Evolutionary conservation across 2,329 filamentous ascomycete species (phyloP), one percentile per base, ranked within the genome.

Genomic region (Fusarium domesticum): DNA sequence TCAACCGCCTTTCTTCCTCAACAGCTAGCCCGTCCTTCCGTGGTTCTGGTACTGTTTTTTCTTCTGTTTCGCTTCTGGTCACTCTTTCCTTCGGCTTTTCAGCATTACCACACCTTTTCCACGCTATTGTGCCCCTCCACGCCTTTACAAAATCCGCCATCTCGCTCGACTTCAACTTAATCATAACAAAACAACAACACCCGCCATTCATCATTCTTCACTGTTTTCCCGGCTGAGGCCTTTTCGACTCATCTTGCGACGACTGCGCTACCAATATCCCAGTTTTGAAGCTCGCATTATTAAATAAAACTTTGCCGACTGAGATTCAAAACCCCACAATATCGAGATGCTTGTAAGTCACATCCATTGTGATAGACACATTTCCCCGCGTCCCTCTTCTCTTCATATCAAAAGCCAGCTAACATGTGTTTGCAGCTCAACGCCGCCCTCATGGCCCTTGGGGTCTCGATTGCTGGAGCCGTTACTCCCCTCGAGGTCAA

Each of bases 401-500:
- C 18, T 34, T 15, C 18, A 16, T n/a, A 20, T 37, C 32, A 30
- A 34, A 25, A n/a, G 16, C 31, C 18, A 14, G 48, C 51, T 60
- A 20, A 58, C 47, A 50, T 39, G 19, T 17, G 17, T 8, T 19
- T 11, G 31, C 40, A 68, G 65, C 53, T 68, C 46, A 68, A 71
- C 56, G 64, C 72, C 36, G 69, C 70, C 39, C 72, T 81, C 57
- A 61, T 77, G 64, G 76, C 76, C 56, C 65, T 80, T 39, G 71
- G 72, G 64, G 77, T 76, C 48, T 70, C 74, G 50, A 64, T 76
- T 32, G 77, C 73, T 39, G 69, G 71, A 40, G 82, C 82, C 40
- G 78, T 85, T 39, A 73, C 72, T 47, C 66, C 79, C 8, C 73
- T 85, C 39, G 71, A 74, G 47, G 72, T 83, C 49, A 59, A 77